These are phyloP conservation scores for Colletotrichum higginsianum DNA, from an alignment of 2,329 filamentous ascomycete species.

Conservation along the genomic window DNA sequence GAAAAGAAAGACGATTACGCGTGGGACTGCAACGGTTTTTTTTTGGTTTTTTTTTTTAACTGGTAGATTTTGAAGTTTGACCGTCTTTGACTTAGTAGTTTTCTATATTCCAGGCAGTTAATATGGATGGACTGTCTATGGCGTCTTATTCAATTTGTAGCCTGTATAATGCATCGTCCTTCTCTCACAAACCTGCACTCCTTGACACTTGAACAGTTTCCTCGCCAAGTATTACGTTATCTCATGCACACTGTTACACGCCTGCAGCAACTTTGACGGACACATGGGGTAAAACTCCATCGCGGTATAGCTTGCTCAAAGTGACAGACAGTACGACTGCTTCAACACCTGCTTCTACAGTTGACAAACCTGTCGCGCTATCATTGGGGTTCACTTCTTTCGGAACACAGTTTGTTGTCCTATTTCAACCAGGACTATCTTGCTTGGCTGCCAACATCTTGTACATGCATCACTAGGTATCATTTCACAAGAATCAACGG, in stretches of 20 bases:
- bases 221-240: not conserved
- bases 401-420: too few species aligned
- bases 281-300: not conserved
- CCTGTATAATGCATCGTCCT: not conserved
- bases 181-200: not conserved
- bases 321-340: not conserved
- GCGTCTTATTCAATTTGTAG: not conserved
- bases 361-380: too few species aligned
- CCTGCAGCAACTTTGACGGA: not conserved
- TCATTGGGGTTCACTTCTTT: not conserved
- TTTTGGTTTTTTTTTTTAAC: not conserved
- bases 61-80: too few species aligned
- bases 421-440: rapidly evolving
- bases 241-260: too few species aligned
- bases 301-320: not conserved
- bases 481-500: too few species aligned
- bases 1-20: too few species aligned
- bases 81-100: not conserved
- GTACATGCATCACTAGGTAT: not conserved
- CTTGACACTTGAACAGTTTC: too few species aligned
- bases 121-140: too few species aligned
- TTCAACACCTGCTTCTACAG: not conserved
- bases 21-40: too few species aligned
- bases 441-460: not conserved
- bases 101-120: not conserved